These are phyloP conservation scores for Metarhizium brunneum DNA, from an alignment of 2,329 filamentous ascomycete species.

Conservation along the genomic window DNA sequence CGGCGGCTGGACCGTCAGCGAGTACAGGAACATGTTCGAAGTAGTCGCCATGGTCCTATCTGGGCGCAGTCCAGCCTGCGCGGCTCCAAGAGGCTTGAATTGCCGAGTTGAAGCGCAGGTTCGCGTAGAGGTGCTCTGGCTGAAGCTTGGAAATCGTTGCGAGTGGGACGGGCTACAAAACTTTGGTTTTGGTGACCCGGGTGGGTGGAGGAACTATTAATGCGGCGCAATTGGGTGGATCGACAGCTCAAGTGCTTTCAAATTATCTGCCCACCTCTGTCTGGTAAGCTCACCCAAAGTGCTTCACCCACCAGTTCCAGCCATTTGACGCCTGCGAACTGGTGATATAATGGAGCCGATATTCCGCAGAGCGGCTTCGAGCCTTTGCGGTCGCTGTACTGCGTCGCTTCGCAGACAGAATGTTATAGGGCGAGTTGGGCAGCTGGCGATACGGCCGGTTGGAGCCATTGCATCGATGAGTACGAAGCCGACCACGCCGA, in stretches of 20 bases:
- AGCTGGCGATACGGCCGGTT: slow-evolving; percentile 17
- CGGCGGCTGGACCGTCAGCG: slow-evolving; percentile 87
- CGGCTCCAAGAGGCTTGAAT: slow-evolving; percentile 26
- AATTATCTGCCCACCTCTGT: slow-evolving; percentile 1
- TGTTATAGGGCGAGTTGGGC: slow-evolving; percentile 9
- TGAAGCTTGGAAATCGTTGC: slow-evolving; percentile 3
- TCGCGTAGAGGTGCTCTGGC: slow-evolving; percentile 2
- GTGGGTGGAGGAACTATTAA: slow-evolving; percentile 25
- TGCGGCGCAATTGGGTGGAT: slow-evolving; percentile 21
- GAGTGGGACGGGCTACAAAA: slow-evolving; percentile 20
- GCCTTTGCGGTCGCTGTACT: slow-evolving; percentile 31
- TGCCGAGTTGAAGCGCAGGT: slow-evolving; percentile 14
- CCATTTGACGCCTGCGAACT: not conserved
- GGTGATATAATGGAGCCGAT: slow-evolving; percentile 27
- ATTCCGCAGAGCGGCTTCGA: slow-evolving; percentile 29
- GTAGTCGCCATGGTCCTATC: slow-evolving; percentile 78
- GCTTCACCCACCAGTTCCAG: not conserved
- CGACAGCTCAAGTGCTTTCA: slow-evolving; percentile 16
- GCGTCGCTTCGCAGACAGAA: slow-evolving; percentile 22
- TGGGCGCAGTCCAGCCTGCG: slow-evolving; percentile 42
- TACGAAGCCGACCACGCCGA: slow-evolving; percentile 9
- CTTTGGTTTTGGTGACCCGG: slow-evolving; percentile 17
- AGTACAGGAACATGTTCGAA: slow-evolving; percentile 98
- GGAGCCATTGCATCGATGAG: slow-evolving; percentile 13
- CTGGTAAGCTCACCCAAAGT: not conserved